phyloP scores from a whole-genome alignment of 805 yeast genomes.

The Kockiozyma suomiensis region DNA sequence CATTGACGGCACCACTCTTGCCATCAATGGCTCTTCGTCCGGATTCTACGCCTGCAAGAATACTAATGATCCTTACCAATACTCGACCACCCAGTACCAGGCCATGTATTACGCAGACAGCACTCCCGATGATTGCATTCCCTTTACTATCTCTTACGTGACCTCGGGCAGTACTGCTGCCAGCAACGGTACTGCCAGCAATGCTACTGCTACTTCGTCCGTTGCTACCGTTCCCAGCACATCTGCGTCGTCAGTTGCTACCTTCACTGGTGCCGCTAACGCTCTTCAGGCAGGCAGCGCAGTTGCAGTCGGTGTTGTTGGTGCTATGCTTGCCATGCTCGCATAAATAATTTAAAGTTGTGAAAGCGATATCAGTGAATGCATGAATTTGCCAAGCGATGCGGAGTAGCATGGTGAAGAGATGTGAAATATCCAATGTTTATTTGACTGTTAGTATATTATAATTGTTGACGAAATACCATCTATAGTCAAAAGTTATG shows the following conservation, averaged over 20 bases:
- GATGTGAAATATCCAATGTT: no score
- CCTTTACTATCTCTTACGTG: slow-evolving; percentile 29
- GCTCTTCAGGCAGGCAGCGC: slow-evolving; percentile 13
- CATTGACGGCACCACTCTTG: slow-evolving; percentile 38
- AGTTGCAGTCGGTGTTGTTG: slow-evolving; percentile 26
- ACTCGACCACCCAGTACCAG: slow-evolving; percentile 41
- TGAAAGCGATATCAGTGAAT: no score
- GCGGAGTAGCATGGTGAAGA: no score
- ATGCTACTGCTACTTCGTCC: not conserved
- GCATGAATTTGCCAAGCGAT: no score
- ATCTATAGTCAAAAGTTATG: no score
- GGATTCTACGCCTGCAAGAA: slow-evolving; percentile 51
- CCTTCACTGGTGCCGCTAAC: slow-evolving; percentile 34
- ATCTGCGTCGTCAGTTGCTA: slow-evolving; percentile 12
- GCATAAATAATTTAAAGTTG: not conserved
- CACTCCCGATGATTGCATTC: slow-evolving; percentile 39
- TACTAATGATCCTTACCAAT: slow-evolving; percentile 50
- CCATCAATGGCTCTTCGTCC: slow-evolving; percentile 41
- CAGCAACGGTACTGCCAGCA: not conserved
- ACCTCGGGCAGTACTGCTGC: slow-evolving; percentile 1
- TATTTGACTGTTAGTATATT: no score
- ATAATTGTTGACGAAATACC: no score
- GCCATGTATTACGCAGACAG: slow-evolving; percentile 38
- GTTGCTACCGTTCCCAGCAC: slow-evolving; percentile 3
- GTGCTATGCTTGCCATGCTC: slow-evolving; percentile 20